A percentile compares a stretch with the other conserved stretches of the same genome.
phyloP scores from a whole-genome alignment of 2,329 filamentous ascomycete species.

The Neonectria neomacrospora region DNA sequence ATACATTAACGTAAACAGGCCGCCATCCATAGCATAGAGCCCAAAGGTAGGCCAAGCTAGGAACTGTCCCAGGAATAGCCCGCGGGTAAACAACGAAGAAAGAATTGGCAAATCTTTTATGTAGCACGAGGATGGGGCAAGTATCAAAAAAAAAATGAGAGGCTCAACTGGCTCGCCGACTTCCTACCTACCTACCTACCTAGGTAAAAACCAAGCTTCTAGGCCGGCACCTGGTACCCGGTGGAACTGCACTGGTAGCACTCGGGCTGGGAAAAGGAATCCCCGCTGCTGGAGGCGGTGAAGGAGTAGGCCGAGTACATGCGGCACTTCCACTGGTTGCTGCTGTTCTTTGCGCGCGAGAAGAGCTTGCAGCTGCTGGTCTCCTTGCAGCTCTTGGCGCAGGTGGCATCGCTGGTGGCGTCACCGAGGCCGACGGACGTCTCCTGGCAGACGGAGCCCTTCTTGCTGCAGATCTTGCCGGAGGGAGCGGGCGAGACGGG shows the following conservation, averaged over 20 bases:
- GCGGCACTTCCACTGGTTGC: background rate
- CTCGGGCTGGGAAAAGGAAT: background rate
- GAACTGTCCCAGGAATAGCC: background rate
- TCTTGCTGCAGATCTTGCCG: background rate
- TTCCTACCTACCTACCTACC: too few relatives aligned
- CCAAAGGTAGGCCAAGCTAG: background rate
- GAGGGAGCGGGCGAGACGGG: background rate
- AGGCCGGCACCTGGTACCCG: background rate
- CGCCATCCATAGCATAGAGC: background rate
- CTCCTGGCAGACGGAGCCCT: slow-evolving; percentile 1
- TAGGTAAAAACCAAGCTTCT: background rate
- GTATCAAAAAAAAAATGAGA: too few relatives aligned
- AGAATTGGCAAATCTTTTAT: background rate
- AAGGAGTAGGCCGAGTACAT: slow-evolving; percentile 5
- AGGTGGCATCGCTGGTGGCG: slow-evolving; percentile 1
- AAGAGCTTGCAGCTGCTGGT: background rate
- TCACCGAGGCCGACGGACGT: background rate
- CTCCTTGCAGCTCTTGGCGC: slow-evolving; percentile 1
- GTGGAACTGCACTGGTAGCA: background rate
- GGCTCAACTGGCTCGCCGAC: background rate
- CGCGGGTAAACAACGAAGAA: background rate
- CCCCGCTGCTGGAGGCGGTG: background rate
- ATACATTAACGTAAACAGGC: background rate
- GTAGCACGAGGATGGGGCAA: background rate
- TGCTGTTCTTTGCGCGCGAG: background rate